phyloP scores from a whole-genome alignment of 805 yeast genomes.

The Kodamaea leandrae region DNA sequence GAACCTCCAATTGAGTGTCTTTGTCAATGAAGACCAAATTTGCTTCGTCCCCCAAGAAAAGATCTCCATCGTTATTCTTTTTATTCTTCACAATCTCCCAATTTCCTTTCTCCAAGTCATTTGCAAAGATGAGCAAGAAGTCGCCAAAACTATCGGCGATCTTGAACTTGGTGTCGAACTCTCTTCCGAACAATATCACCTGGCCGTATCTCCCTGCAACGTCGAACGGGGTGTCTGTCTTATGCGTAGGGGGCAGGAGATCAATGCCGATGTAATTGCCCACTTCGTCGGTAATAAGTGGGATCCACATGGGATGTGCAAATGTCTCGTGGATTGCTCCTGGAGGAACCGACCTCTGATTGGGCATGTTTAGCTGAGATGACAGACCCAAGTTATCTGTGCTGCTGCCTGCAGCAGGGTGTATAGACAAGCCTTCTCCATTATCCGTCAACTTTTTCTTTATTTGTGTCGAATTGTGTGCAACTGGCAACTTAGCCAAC shows the following conservation, averaged over 20 bases:
- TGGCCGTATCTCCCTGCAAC: slow-evolving; percentile 66
- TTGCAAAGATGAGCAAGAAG: slow-evolving; percentile 76
- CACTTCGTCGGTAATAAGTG: slow-evolving; percentile 79
- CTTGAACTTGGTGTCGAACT: slow-evolving; percentile 84
- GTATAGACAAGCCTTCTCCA: slow-evolving; percentile 2
- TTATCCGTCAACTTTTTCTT: slow-evolving; percentile 15
- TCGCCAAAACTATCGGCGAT: slow-evolving; percentile 89
- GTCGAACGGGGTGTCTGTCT: slow-evolving; percentile 25
- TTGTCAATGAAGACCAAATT: slow-evolving; percentile 69
- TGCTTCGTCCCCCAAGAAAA: slow-evolving; percentile 64
- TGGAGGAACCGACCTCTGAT: slow-evolving; percentile 69
- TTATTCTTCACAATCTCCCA: slow-evolving; percentile 61
- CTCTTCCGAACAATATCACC: slow-evolving; percentile 90
- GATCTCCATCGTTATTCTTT: slow-evolving; percentile 40
- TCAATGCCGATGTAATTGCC: slow-evolving; percentile 94
- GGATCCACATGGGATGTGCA: slow-evolving; percentile 93
- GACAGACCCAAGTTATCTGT: background rate
- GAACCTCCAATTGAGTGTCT: slow-evolving; percentile 42
- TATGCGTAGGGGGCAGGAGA: slow-evolving; percentile 63
- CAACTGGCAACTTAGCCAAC: slow-evolving; percentile 22
- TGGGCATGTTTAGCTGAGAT: slow-evolving; percentile 32
- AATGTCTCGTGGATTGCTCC: slow-evolving; percentile 69
- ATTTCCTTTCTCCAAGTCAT: slow-evolving; percentile 82
- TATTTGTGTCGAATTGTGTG: slow-evolving; percentile 17
- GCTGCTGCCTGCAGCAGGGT: slow-evolving; percentile 11